Base-by-base conservation (phyloP, 352 stramenopile genomes). In the Pythium scleroteichum region DNA sequence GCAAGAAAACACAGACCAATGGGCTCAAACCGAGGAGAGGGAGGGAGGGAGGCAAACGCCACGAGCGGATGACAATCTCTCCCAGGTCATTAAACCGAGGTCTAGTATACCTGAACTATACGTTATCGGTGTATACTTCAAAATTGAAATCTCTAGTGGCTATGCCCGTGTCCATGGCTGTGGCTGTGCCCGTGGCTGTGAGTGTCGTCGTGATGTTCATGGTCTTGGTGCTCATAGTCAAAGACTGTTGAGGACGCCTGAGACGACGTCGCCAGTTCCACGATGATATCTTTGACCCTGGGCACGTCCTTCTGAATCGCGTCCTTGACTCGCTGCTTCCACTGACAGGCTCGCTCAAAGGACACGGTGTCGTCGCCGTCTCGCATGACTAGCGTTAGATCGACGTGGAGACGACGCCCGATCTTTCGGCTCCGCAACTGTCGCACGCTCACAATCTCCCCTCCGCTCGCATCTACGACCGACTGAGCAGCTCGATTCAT, bases 201-300 rank as follows among this genome's bases (percentile, higher is more conserved):
- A 8, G 27, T 19, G 38, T 64, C 26, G 26, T 64, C 42, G 17
- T 46, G 27, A 12, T 59, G 12, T 19, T 51, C 7, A 16, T 56
- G n/a, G 46, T 22, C 45, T 13, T 64, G 17, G 40, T 59, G 27
- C 1, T 64, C 51, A 24, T 41, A 57, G 35, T 70, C 63, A 54
- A 73, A 68, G 10, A 75, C 49, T 12, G 46, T 75, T 17, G 67
- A 67, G 8, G 59, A 53, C 0, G 35, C 45, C 38, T 78, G 59
- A 17, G 49, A 42, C 3, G 32, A 40, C 0, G 80, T 82, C n/a
- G 76, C 50, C 8, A 90, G 66, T 59, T 90, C 80, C 16, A 90
- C 63, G 22, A 88, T 57, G 44, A 90, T 76, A 52, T 90, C 80
- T 45, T 88, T 83, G 20, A 84, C 80, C 9, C 76, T 74, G 19